A percentile compares a stretch with the other conserved stretches of the same genome.
Conservation (phyloP, 345 rosid genomes). For the Pugionium dolabratum region DNA sequence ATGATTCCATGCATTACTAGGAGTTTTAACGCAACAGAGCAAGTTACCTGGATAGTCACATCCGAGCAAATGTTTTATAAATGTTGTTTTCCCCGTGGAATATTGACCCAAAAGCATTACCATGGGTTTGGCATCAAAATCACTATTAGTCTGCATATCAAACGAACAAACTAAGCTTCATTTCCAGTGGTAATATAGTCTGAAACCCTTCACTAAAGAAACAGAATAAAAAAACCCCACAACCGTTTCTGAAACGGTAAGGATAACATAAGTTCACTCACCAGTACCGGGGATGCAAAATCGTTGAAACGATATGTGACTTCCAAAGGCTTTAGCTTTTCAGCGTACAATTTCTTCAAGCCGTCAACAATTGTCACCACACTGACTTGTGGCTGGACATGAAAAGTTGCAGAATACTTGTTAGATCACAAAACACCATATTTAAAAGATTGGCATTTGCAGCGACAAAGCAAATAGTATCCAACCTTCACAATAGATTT, state of each 20-base stretch:
- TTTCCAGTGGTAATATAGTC: background rate
- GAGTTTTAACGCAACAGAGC: background rate
- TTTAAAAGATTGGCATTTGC: background rate
- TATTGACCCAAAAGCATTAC: conserved; percentile 97
- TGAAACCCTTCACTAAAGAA: background rate
- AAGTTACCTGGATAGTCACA: conserved; percentile 78
- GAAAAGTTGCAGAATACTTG: conserved; percentile 11
- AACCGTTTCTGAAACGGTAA: background rate
- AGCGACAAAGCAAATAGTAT: background rate
- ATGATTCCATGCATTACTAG: background rate
- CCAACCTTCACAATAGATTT: conserved; percentile 66
- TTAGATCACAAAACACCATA: background rate
- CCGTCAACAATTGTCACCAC: conserved; percentile 93
- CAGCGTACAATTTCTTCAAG: conserved; percentile 73
- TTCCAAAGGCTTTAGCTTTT: conserved; percentile 91
- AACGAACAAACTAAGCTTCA: background rate
- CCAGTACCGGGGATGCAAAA: conserved; percentile 81
- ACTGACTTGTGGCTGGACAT: conserved; percentile 52
- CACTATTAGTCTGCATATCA: conserved; percentile 70
- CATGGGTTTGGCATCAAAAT: conserved; percentile 97
- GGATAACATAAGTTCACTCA: conserved; percentile 43
- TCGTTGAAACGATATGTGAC: conserved; percentile 80
- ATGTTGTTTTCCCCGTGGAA: conserved; percentile 96
- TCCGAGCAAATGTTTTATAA: conserved; percentile 81
- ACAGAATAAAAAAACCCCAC: conserved; percentile 7